A percentile compares a stretch with the other conserved stretches of the same genome.
Conservation (phyloP, 1,284 basidiomycete species). For the Tilletia caries region DNA sequence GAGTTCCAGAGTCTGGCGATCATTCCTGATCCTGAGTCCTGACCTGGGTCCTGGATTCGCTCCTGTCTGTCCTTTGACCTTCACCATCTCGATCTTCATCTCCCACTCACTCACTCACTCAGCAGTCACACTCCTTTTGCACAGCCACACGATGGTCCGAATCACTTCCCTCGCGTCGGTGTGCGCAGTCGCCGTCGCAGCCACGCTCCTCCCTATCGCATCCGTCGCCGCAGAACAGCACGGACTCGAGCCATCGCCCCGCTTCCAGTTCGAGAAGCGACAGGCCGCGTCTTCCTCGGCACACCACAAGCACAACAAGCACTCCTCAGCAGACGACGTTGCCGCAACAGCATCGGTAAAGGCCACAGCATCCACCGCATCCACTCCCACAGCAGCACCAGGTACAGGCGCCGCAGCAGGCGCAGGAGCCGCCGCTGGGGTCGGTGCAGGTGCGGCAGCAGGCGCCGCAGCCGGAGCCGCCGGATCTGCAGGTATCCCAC, state of each 20-base stretch:
- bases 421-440: not conserved
- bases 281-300: not conserved
- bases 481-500: slow-evolving; percentile 22
- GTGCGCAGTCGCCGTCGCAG: not conserved
- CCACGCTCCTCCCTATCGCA: not conserved
- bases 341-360: not conserved
- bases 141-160: not conserved
- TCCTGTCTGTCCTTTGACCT: not conserved
- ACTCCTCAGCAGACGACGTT: not conserved
- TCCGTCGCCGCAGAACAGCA: not conserved
- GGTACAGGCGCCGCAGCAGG: not conserved
- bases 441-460: not conserved
- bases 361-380: not conserved
- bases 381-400: not conserved
- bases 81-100: not conserved
- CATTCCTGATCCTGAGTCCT: not conserved
- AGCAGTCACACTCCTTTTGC: not conserved
- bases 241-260: not conserved
- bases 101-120: not conserved
- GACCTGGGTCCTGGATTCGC: not conserved
- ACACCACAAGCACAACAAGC: not conserved
- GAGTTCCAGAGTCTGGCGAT: too few species aligned
- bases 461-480: not conserved
- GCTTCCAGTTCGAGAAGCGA: slow-evolving; percentile 1
- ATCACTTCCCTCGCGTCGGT: not conserved